A percentile compares a stretch with the other conserved stretches of the same genome.
Evolutionary conservation across 2,329 filamentous ascomycete species (phyloP).

Genomic region (Diaporthe capsici): DNA sequence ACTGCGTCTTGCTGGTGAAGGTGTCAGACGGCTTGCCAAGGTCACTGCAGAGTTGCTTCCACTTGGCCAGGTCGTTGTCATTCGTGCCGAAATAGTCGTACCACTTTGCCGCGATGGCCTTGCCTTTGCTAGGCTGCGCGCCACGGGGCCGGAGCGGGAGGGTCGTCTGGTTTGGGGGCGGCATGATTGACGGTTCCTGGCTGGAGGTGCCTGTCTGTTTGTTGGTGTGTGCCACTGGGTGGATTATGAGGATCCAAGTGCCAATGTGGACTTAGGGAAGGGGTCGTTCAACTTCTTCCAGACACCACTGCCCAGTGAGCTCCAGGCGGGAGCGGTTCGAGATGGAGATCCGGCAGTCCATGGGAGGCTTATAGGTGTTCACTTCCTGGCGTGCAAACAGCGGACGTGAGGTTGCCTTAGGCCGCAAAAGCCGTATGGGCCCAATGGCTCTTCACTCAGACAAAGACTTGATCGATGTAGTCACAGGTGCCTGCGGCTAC

Average conservation of each 20-base stretch:
- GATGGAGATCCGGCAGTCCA: not conserved
- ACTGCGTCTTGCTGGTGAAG: conserved; percentile 60
- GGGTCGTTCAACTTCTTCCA: not conserved
- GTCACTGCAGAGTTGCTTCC: conserved; percentile 60
- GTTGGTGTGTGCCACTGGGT: not conserved
- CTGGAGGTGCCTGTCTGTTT: not conserved
- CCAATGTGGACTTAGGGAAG: not conserved
- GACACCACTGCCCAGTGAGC: not conserved
- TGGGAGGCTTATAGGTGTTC: not conserved
- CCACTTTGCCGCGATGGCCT: conserved; percentile 44
- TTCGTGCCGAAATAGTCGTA: conserved; percentile 50
- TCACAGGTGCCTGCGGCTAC: not conserved
- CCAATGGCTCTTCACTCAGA: not conserved
- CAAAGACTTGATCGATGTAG: not conserved
- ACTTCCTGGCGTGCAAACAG: not conserved
- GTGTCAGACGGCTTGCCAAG: conserved; percentile 55
- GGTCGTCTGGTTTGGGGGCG: not conserved
- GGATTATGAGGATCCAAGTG: not conserved
- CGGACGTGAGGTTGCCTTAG: not conserved
- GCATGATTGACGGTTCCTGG: not conserved
- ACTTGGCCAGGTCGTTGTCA: conserved; percentile 55
- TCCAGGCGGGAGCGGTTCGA: not conserved
- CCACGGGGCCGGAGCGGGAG: not conserved
- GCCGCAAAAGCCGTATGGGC: not conserved
- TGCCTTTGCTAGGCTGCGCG: conserved; percentile 17